Conservation (phyloP, 305 asterid genomes). For the Euphrasia arctica region DNA sequence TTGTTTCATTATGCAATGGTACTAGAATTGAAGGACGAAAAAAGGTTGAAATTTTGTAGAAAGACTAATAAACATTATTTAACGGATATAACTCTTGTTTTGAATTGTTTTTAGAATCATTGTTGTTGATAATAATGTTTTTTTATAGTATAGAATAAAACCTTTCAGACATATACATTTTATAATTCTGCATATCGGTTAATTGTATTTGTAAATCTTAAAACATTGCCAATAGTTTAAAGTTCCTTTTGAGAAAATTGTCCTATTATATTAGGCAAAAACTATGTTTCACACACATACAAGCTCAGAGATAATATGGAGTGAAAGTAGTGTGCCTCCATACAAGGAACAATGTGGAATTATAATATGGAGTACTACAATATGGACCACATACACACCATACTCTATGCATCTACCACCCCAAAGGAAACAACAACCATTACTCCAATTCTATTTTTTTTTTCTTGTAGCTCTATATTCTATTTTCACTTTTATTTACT, state of each 20-base stretch:
- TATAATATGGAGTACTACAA: conserved; percentile 16
- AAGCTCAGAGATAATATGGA: background rate
- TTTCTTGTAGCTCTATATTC: background rate
- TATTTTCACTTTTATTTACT: background rate
- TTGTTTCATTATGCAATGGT: no score
- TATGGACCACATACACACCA: conserved; percentile 21
- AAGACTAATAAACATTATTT: no score
- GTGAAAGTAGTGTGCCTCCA: conserved; percentile 1
- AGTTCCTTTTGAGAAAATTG: no score
- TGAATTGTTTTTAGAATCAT: background rate
- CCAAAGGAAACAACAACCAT: conserved; percentile 25
- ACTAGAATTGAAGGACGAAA: no score
- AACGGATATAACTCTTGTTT: no score
- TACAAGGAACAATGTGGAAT: conserved; percentile 16
- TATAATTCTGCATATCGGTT: no score
- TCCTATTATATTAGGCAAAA: no score
- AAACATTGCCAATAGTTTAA: no score
- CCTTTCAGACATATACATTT: background rate
- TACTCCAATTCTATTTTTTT: background rate
- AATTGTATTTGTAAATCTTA: no score
- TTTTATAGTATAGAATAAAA: background rate
- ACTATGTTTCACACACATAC: no score
- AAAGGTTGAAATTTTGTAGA: background rate
- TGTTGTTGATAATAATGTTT: background rate
- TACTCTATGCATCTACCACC: conserved; percentile 22